These are phyloP conservation scores for Phytopythium kandeliae DNA, from an alignment of 352 stramenopile species.

Conservation along the genomic window DNA sequence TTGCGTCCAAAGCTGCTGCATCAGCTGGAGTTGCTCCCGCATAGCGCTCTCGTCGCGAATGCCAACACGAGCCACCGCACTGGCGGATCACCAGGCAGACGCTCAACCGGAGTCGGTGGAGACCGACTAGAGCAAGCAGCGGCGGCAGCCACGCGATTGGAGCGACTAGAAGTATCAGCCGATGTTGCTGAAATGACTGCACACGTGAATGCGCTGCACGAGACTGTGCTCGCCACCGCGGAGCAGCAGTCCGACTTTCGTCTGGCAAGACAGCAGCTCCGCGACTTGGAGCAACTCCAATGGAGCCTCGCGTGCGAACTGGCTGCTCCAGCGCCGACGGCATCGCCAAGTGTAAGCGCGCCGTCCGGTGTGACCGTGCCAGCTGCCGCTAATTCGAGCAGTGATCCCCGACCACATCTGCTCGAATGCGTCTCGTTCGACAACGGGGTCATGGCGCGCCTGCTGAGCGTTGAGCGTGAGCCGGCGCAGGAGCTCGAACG, in stretches of 20 bases:
- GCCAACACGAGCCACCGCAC: slow-evolving; percentile 4
- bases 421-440: slow-evolving; percentile 58
- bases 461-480: slow-evolving; percentile 57
- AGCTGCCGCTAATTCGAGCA: neutral
- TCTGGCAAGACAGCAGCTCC: slow-evolving; percentile 8
- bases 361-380: neutral
- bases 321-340: slow-evolving; percentile 4
- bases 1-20: slow-evolving; percentile 33
- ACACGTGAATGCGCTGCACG: neutral
- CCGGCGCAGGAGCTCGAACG: slow-evolving; percentile 35
- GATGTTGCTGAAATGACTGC: neutral
- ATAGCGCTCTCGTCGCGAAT: slow-evolving; percentile 25
- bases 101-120: slow-evolving; percentile 5
- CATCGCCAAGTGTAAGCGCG: neutral
- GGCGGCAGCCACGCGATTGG: neutral
- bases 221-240: neutral
- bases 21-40: slow-evolving; percentile 33
- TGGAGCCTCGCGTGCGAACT: slow-evolving; percentile 50
- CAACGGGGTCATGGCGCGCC: slow-evolving; percentile 40
- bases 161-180: neutral
- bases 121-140: slow-evolving; percentile 2
- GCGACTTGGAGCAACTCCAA: slow-evolving; percentile 31
- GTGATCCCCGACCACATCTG: slow-evolving; percentile 40
- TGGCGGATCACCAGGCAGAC: slow-evolving; percentile 4
- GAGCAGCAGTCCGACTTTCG: neutral